Conservation (phyloP, 192 early-diverging fungal genomes). For the Entophlyctis helioformis region DNA sequence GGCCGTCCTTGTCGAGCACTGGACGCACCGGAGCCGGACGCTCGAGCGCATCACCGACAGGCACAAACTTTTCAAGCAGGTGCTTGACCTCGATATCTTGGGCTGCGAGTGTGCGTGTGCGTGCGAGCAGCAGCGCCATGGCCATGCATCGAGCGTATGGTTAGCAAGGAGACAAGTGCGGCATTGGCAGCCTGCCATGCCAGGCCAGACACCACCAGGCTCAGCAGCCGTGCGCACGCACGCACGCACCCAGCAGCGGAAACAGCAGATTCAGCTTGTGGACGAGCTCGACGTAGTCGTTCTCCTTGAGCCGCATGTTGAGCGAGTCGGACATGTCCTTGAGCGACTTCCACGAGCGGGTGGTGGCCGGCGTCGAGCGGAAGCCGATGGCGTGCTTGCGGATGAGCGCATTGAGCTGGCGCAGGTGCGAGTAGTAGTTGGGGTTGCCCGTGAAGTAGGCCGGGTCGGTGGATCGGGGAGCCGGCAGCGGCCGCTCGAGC, state of each 20-base stretch:
- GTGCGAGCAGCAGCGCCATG: too few species aligned
- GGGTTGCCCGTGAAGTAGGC: constrained; percentile 87
- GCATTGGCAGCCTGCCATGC: background rate
- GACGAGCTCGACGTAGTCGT: constrained; percentile 18
- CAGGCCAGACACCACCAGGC: background rate
- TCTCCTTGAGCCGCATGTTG: constrained; percentile 17
- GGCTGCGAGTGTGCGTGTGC: too few species aligned
- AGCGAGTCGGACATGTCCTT: too few species aligned
- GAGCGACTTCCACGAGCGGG: background rate
- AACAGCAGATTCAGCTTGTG: constrained; percentile 31
- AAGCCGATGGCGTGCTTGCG: constrained; percentile 17
- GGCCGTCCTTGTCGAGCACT: constrained; percentile 53
- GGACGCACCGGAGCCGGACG: background rate
- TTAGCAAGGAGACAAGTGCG: background rate
- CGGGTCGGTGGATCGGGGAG: constrained; percentile 49
- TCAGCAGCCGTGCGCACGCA: background rate
- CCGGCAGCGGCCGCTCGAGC: too few species aligned
- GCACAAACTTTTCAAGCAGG: constrained; percentile 15
- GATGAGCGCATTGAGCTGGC: constrained; percentile 48
- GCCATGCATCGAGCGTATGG: background rate
- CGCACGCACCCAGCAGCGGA: constrained; percentile 15
- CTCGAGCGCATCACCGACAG: constrained; percentile 11
- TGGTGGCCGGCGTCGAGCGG: constrained; percentile 7
- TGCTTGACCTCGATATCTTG: constrained; percentile 1
- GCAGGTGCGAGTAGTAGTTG: constrained; percentile 61